Evolutionary conservation across 2,329 filamentous ascomycete genomes (phyloP).

Genomic region (Sclerotinia trifoliorum): DNA sequence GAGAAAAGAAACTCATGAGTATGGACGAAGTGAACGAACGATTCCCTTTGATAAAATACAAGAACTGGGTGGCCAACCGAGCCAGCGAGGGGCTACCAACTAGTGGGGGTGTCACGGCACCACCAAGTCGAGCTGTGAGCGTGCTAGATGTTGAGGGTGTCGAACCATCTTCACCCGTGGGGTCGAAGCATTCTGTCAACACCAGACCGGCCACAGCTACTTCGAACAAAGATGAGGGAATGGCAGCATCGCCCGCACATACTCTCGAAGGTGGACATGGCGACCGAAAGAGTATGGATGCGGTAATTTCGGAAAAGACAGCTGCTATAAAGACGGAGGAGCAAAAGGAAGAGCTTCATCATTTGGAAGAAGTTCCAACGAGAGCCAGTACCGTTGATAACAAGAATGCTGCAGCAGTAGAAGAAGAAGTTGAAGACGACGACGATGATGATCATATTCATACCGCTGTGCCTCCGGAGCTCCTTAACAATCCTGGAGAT

Average conservation of each 20-base stretch:
- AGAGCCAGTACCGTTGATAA: slow-evolving; percentile 41
- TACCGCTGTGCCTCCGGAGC: slow-evolving; percentile 76
- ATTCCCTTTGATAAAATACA: slow-evolving; percentile 95
- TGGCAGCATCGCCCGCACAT: slow-evolving; percentile 26
- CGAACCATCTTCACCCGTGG: slow-evolving; percentile 43
- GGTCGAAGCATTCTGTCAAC: slow-evolving; percentile 41
- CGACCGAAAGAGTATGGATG: slow-evolving; percentile 29
- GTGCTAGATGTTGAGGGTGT: slow-evolving; percentile 65
- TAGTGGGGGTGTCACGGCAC: slow-evolving; percentile 75
- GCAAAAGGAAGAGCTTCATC: slow-evolving; percentile 34
- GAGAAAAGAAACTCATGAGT: slow-evolving; percentile 98
- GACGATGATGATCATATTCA: slow-evolving; percentile 79
- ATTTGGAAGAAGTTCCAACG: slow-evolving; percentile 35
- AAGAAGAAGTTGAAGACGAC: slow-evolving; percentile 60
- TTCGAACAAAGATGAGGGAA: slow-evolving; percentile 28
- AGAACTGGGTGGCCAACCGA: slow-evolving; percentile 83
- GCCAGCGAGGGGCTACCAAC: slow-evolving; percentile 82
- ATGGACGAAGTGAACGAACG: slow-evolving; percentile 99
- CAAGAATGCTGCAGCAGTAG: slow-evolving; percentile 40
- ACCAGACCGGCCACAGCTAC: slow-evolving; percentile 31
- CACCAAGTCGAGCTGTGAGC: slow-evolving; percentile 71
- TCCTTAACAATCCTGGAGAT: slow-evolving; percentile 79
- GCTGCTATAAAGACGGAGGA: slow-evolving; percentile 18
- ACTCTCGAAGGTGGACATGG: slow-evolving; percentile 19
- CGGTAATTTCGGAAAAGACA: slow-evolving; percentile 28